Conservation (phyloP, 768 basidiomycete genomes). For the Mycena galopus region DNA sequence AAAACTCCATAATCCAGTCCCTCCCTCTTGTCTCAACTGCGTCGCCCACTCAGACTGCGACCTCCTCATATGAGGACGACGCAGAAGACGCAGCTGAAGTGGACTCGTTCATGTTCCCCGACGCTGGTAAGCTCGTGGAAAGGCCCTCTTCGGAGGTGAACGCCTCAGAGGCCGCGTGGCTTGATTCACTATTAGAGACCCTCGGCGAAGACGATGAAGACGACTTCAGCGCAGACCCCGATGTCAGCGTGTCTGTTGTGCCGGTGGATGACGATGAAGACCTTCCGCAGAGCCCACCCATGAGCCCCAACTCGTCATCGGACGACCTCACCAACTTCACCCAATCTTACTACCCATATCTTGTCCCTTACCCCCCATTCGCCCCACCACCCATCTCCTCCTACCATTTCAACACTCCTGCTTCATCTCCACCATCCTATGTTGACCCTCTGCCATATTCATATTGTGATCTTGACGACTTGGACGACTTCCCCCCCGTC, state of each 20-base stretch:
- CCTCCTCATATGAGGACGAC: constrained; percentile 55
- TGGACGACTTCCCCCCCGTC: constrained; percentile 73
- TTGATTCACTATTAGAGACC: constrained; percentile 83
- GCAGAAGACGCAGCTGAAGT: constrained; percentile 70
- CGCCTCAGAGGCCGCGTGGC: constrained; percentile 82
- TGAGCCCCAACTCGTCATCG: constrained; percentile 82
- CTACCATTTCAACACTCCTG: constrained; percentile 64
- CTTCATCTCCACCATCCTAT: constrained; percentile 58
- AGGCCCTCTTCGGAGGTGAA: constrained; percentile 51
- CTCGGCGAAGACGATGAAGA: constrained; percentile 81
- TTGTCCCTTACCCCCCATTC: constrained; percentile 75
- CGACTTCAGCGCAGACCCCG: constrained; percentile 58
- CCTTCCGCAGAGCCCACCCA: constrained; percentile 69
- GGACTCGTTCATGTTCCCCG: constrained; percentile 87
- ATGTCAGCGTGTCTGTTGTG: constrained; percentile 59
- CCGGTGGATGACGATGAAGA: constrained; percentile 76
- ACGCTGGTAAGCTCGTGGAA: constrained; percentile 70
- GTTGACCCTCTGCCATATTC: constrained; percentile 77
- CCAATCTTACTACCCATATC: constrained; percentile 67
- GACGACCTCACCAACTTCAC: constrained; percentile 79
- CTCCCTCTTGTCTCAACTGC: constrained; percentile 55
- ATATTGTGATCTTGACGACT: constrained; percentile 72
- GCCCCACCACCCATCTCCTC: constrained; percentile 68
- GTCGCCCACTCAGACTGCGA: constrained; percentile 43
- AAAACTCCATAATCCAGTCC: constrained; percentile 81